Evolutionary conservation across 331 rosid species (phyloP).

Genomic region (Phaseolus coccineus): DNA sequence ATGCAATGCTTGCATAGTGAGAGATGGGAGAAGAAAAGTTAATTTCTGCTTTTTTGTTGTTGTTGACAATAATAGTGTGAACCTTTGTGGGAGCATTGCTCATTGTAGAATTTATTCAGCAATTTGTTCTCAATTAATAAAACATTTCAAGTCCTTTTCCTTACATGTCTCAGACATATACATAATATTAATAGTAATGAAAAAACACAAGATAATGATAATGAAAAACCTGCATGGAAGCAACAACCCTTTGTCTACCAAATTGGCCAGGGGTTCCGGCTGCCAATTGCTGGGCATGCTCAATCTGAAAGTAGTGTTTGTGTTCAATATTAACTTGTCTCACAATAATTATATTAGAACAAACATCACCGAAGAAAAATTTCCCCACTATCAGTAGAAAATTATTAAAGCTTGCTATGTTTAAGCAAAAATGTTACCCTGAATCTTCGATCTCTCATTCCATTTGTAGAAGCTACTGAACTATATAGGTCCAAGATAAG

Average conservation of each 20-base stretch:
- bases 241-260: constrained; percentile 61
- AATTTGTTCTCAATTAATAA: neutral
- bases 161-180: neutral
- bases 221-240: constrained; percentile 71
- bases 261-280: constrained; percentile 59
- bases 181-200: neutral
- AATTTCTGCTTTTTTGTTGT: neutral
- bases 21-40: neutral
- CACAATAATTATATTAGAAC: constrained; percentile 21
- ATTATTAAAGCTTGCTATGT: neutral
- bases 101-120: neutral
- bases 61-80: neutral
- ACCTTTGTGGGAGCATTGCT: neutral
- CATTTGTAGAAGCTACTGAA: constrained; percentile 60
- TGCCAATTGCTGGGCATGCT: constrained; percentile 81
- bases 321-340: constrained; percentile 11
- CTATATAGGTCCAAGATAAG: constrained; percentile 65
- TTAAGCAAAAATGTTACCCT: constrained; percentile 55
- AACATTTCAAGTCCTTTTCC: neutral
- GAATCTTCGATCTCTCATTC: constrained; percentile 74
- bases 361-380: neutral
- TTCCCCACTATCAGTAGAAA: neutral
- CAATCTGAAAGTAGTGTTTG: constrained; percentile 59
- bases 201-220: neutral
- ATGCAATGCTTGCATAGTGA: neutral